Evolutionary conservation across 2,329 filamentous ascomycete genomes (phyloP), one percentile per base, ranked within the genome.

Genomic region (Neonectria neomacrospora): DNA sequence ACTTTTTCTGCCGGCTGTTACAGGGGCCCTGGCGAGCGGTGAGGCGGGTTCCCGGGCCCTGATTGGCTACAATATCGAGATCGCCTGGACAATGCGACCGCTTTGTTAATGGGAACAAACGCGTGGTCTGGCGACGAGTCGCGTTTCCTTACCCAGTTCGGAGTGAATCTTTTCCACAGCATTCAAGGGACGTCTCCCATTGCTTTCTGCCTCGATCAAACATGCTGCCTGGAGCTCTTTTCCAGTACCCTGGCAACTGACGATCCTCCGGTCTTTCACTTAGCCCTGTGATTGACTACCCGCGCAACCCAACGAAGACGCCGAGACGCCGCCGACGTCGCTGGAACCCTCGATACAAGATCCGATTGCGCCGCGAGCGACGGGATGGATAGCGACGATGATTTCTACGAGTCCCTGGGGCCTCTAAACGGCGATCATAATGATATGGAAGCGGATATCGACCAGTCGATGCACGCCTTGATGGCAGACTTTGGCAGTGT

Each of bases 1-100:
- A 67, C 66, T 70, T 71, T 76, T 76, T 75, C 67, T 72, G 70
- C 75, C 73, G 41, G 6, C 10, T 28, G n/a, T 45, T 60, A 58
- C 66, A 68, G 58, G 60, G 59, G 26, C 16, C 45, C 22, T 26
- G 7, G n/a, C 47, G 32, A 67, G 73, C 70, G 69, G 68, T 74
- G 69, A 74, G 32, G n/a, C 32, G 22, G 30, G 12, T 14, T 41
- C 11, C 2, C 20, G 8, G 6, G 2, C 7, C 11, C 30, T 68
- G 57, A 68, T 68, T 68, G 67, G 66, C 10, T 16, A 9, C 18
- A 32, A 51, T 7, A 32, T 61, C 34, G 30, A 66, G 54, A 58
- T 63, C 55, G 12, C 58, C 54, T 56, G 55, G 54, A 61, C 58
- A 54, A 56, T 59, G 34, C 23, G 56, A 39, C 39, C 22, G 34